Base-by-base conservation (phyloP, 1,284 basidiomycete genomes). In the Limonomyces culmigenus region DNA sequence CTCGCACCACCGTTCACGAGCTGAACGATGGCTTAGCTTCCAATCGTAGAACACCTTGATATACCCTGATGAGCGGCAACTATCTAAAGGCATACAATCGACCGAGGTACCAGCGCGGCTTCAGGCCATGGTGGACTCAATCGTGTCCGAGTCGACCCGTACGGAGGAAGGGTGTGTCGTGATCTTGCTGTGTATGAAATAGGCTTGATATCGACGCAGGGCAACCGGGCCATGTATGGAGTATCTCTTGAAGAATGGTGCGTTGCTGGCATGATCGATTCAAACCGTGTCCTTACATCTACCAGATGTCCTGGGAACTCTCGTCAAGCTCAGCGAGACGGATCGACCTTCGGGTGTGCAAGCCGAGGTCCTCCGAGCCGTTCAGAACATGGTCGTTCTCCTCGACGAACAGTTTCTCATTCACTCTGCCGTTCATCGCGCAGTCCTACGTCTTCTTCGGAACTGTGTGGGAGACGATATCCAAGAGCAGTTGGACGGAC, bases 361-460 rank as follows among this genome's bases (percentile, higher is more conserved):
- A 53, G 83, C 76, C 32, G 79, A 88, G 50, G 83, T 92, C 8
- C 63, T 93, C 14, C 68, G 76, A 29, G 67, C 81, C 3, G 78
- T 88, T 10, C 83, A 86, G 46, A 86, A 86, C 46, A 84, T 92
- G 67, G 78, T 93, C 6, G 74, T 88, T 4, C 67, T 87, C 8
- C 66, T 93, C 39, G 86, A 92, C 42, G 87, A 92, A 48, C 80
- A 84, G 43, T 92, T 93, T 48, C 71, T 95, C 14, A 76, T 91
- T 0, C 89, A 93, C 48, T 81, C 85, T 6, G 85, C 74, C 1
- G 84, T 93, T 0, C 89, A 95, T 54, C 79, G 76, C 45, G 87
- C 91, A 2, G 75, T 95, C 4, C 67, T 92, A 11, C 63, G 86
- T 29, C 62, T 96, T n/a, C 67, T 97, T 5, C 67, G 86, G 23